Evolutionary conservation across 257 asterid species (phyloP), one percentile per base, ranked within the genome.

Genomic region (Mitragyna speciosa): DNA sequence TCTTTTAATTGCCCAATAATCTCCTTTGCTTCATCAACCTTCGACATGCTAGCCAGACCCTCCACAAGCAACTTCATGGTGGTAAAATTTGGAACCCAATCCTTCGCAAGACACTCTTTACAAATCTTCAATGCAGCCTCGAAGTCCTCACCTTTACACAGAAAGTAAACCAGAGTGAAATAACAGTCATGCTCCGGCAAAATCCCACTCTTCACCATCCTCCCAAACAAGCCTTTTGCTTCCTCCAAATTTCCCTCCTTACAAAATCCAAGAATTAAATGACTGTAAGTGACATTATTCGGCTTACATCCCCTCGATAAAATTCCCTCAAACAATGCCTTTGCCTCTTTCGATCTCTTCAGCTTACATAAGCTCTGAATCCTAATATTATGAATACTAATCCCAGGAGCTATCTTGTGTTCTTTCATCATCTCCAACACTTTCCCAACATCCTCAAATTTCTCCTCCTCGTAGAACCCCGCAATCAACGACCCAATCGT

Each of bases 301-400:
- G 93, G 94, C 77, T 89, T 88, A 86, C 87, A 82, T 4, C 91
- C 91, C 61, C 89, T 81, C 0, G 90, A 81, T 66, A 89, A 41
- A 36, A 95, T 83, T 51, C 97, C 97, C 52, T 86, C 93, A 17
- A 93, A 77, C 78, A 95, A 84, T 2, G 93, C 97, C 89, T 88
- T 93, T 0, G 98, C 99, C 82, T 95, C 99, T 4, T 49, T 63
- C 7, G 92, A 67, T 77, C 97, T 85, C 73, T 79, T 79, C 14
- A 92, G 89, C 85, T 95, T 93, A 82, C 99, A 95, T 80, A 95
- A 82, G 83, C 94, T 84, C 88, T 83, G 85, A 33, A 95, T 95
- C 86, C 97, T 86, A 9, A 81, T 88, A 71, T 95, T 95, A 73
- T 92, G 87, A 8, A 86, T 89, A 73, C 87, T 77, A 71, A 93